phyloP scores from a whole-genome alignment of 331 rosid genomes.

The Acacia pycnantha region DNA sequence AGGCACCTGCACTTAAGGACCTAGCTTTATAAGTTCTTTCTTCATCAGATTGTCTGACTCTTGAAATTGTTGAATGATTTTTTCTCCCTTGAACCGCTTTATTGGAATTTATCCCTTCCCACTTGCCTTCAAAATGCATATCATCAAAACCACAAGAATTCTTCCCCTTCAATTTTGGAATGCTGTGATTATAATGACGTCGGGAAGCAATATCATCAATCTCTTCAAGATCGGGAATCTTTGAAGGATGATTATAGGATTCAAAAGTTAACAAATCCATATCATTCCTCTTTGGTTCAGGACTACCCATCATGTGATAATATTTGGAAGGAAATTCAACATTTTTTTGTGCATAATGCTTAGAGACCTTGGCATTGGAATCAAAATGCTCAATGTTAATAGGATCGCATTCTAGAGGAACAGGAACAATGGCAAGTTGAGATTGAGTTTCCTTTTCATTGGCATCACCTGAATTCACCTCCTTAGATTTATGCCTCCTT shows the following conservation, averaged over 20 bases:
- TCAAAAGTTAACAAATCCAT: constrained; percentile 29
- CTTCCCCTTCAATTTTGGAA: constrained; percentile 34
- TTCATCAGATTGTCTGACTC: constrained; percentile 26
- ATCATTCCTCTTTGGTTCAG: neutral
- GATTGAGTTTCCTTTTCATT: constrained; percentile 23
- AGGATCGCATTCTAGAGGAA: constrained; percentile 32
- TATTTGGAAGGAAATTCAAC: constrained; percentile 30
- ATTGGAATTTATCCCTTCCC: constrained; percentile 37
- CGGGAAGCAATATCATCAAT: constrained; percentile 28
- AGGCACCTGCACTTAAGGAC: constrained; percentile 58
- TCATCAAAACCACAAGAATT: constrained; percentile 40
- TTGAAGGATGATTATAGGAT: constrained; percentile 27
- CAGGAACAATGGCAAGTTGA: constrained; percentile 54
- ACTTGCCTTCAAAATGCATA: constrained; percentile 33
- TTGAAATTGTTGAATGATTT: constrained; percentile 18
- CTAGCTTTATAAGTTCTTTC: constrained; percentile 46
- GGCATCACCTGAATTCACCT: constrained; percentile 26
- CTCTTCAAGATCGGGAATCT: constrained; percentile 25
- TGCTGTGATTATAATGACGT: constrained; percentile 29
- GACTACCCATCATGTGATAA: constrained; percentile 23
- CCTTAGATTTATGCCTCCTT: constrained; percentile 16
- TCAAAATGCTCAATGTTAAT: constrained; percentile 26
- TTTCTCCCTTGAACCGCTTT: constrained; percentile 28
- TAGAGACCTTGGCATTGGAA: constrained; percentile 17
- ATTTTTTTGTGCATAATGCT: constrained; percentile 18